Percentiles rank a stretch among this genome's conserved stretches.
Conservation (phyloP, 2,329 filamentous ascomycete genomes). For the Daldinia eschscholtzii region DNA sequence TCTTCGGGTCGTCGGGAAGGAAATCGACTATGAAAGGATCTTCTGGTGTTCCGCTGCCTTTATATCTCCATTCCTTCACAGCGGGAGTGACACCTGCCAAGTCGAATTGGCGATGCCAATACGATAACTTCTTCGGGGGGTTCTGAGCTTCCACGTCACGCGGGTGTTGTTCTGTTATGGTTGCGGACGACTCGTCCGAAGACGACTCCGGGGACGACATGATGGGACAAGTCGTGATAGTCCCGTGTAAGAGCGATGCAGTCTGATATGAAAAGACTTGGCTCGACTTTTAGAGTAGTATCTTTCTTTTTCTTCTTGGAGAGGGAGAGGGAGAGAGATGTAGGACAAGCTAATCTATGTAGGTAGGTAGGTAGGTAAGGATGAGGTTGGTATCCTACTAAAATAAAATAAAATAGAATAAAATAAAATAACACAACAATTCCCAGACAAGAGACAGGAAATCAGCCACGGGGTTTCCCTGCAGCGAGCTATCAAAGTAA, state of each 20-base stretch:
- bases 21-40: slow-evolving; percentile 78
- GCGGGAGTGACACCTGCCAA: slow-evolving; percentile 69
- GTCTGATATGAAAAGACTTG: background rate
- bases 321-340: background rate
- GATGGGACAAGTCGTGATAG: slow-evolving; percentile 1
- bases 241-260: background rate
- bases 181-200: slow-evolving; percentile 51
- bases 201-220: slow-evolving; percentile 43
- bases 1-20: slow-evolving; percentile 73
- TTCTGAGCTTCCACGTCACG: slow-evolving; percentile 59
- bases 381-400: background rate
- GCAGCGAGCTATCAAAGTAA: slow-evolving; percentile 7
- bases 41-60: slow-evolving; percentile 72
- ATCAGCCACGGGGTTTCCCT: background rate
- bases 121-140: slow-evolving; percentile 54
- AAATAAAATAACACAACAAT: background rate
- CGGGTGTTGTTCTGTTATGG: slow-evolving; percentile 50
- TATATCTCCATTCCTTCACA: slow-evolving; percentile 68
- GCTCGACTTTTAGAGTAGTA: background rate
- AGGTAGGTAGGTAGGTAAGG: background rate
- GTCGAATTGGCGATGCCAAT: slow-evolving; percentile 68
- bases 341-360: background rate
- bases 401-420: background rate
- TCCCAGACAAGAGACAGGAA: background rate
- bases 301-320: background rate